Base-by-base conservation (phyloP, 148 eudicot genomes). In the Camellia sinensis region DNA sequence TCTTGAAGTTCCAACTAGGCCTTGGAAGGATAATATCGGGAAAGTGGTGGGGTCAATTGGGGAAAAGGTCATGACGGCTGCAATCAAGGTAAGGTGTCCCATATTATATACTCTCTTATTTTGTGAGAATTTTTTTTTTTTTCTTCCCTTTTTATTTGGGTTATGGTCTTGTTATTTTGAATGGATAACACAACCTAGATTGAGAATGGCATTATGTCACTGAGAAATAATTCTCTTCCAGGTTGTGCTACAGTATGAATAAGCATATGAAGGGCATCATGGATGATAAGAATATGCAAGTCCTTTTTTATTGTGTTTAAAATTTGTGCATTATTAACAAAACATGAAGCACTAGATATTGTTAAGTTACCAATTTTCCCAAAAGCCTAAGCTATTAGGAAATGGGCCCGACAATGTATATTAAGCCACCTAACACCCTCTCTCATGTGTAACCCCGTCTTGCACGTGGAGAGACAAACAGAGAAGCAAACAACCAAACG, bases 61-160 rank as follows among this genome's bases (percentile, higher is more conserved):
- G 77, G 99, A 97, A 74, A 91, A 89, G 84, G 86, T 88, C 73
- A 77, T 85, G 71, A 80, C 93, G 65, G 92, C 94, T 80, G 93
- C 93, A 74, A 80, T 97, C 80, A 97, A 92, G 95, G 99, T 93
- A 82, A 71, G 74, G 46, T 77, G 60, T 12, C 46, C 53, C 72
- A 13, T 60, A 61, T 65, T 79, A 19, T 60, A 40, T 80, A 46
- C 46, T 66, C 50, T 45, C 17, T 54, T 3, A 4, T n/a, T 54
- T 81, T 68, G 29, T 77, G 52, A 46, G 69, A 57, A 29, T 50
- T 77, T n/a, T 2, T 64, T 65, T 21, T 45, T 13, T 18, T 22
- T 53, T 17, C 22, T 11, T 57, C 67, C 73, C 60, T 4, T 77
- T 67, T 52, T 5, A 19, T 53, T 18, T 67, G 45, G 50, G 52